Base-by-base conservation (phyloP, 2,329 filamentous ascomycete species). In the Botrytis elliptica region DNA sequence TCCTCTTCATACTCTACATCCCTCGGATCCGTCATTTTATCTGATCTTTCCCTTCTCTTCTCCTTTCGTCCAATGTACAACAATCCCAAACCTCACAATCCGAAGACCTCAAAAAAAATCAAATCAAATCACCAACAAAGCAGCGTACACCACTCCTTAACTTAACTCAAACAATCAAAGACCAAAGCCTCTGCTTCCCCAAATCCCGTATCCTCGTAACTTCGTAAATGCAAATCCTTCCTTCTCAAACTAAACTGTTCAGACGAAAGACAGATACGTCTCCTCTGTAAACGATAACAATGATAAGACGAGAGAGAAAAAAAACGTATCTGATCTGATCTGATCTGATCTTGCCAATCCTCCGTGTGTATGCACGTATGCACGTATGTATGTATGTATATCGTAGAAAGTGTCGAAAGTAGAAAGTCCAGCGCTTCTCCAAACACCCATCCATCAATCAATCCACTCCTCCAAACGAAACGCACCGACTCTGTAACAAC, bases 1-100 rank as follows among this genome's bases (percentile, higher is more conserved):
- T n/a, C n/a, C n/a, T n/a, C n/a, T n/a, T n/a, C n/a, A n/a, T n/a
- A n/a, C n/a, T n/a, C n/a, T n/a, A n/a, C 73, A 74, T 72, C 75
- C 70, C 66, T 57, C 38, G 66, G 66, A 57, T 68, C 66, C 38
- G 49, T 18, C 66, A 68, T 68, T 18, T 68, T 57, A 57, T 68
- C 49, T 14, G 18, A 68, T 57, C 49, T 42, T 40, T 63, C 33
- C 36, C 36, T 25, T 40, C 14, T 12, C 20, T 22, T n/a, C 4
- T 63, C 60, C 33, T 64, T 20, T 52, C 44, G 33, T 52, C 64
- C 64, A 10, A 1, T 38, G 9, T 25, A n/a, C 2, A 16, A n/a
- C 14, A 5, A n/a, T n/a, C 1, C 8, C 60, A 63, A 63, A 18
- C 22, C 22, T 40, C 36, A 25, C 25, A 42, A 49, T 52, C 64